Percentiles rank a stretch among this genome's conserved stretches.
Conservation (phyloP, 2,329 filamentous ascomycete species). For the Emmonsiellopsis sp. region DNA sequence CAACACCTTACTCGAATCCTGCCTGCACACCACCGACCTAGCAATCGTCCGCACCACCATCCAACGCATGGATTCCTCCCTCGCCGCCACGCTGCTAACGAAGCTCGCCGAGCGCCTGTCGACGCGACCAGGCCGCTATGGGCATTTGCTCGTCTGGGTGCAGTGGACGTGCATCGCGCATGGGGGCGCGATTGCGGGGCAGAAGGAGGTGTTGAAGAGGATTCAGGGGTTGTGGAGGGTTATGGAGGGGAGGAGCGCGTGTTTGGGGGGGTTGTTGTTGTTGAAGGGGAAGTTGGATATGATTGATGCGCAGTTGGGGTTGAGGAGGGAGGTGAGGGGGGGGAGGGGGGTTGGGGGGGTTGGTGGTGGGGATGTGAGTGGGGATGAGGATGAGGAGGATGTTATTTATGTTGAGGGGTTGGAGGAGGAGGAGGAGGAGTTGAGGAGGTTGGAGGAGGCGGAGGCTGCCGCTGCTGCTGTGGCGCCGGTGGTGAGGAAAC, state of each 20-base stretch:
- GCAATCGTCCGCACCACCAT: slow-evolving; percentile 78
- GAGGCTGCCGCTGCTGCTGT: slow-evolving; percentile 12
- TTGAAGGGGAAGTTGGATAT: slow-evolving; percentile 95
- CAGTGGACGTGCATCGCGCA: slow-evolving; percentile 91
- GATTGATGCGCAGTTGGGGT: slow-evolving; percentile 78
- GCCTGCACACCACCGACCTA: slow-evolving; percentile 70
- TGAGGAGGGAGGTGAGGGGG: slow-evolving; percentile 62
- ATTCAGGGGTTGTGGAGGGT: slow-evolving; percentile 76
- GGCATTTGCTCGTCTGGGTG: slow-evolving; percentile 87
- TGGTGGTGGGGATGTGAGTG: slow-evolving; percentile 46
- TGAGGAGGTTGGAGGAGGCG: slow-evolving; percentile 28
- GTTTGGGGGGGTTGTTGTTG: slow-evolving; percentile 70
- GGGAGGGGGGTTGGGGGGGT: slow-evolving; percentile 35
- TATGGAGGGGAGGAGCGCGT: slow-evolving; percentile 74
- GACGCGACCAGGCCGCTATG: slow-evolving; percentile 77
- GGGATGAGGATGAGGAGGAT: slow-evolving; percentile 57
- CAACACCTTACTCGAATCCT: slow-evolving; percentile 79
- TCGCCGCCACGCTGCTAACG: slow-evolving; percentile 69
- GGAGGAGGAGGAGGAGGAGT: slow-evolving; percentile 43
- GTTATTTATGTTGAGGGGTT: slow-evolving; percentile 84
- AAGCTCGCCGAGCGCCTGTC: slow-evolving; percentile 83
- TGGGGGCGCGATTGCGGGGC: slow-evolving; percentile 79
- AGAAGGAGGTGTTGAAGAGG: slow-evolving; percentile 71
- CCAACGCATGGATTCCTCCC: slow-evolving; percentile 74
- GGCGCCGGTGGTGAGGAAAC: slow-evolving; percentile 24